Conservation (phyloP, 495 filamentous ascomycete species). For the Neurospora sp. region DNA sequence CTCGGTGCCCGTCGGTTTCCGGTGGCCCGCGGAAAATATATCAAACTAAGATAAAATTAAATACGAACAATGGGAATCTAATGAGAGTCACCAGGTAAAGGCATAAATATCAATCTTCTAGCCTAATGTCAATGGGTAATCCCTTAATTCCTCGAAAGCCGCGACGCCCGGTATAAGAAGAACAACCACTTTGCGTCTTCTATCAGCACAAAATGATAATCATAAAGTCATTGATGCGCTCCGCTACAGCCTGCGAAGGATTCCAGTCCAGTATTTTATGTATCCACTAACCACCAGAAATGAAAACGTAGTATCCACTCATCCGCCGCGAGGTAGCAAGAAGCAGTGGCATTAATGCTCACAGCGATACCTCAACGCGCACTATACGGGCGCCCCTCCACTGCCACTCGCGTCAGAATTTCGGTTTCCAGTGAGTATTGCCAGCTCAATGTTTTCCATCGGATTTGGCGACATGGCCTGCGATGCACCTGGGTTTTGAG, state of each 20-base stretch:
- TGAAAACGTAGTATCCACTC: neutral
- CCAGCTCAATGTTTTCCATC: neutral
- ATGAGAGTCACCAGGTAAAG: neutral
- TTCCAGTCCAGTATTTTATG: neutral
- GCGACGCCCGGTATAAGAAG: neutral
- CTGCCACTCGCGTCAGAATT: neutral
- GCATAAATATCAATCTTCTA: neutral
- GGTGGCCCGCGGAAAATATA: neutral
- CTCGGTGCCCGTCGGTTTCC: neutral
- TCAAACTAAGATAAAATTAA: neutral
- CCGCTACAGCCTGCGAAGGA: neutral
- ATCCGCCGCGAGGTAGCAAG: neutral
- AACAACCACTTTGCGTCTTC: neutral
- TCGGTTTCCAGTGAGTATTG: neutral
- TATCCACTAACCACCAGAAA: neutral
- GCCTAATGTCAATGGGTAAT: neutral
- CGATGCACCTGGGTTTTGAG: neutral
- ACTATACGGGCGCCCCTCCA: neutral
- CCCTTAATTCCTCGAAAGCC: neutral
- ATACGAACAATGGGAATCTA: neutral
- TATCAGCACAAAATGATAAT: neutral
- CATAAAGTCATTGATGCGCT: neutral
- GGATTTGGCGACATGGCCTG: neutral
- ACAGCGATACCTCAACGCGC: neutral
- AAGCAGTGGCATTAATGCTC: neutral